Percentiles rank a stretch among this genome's conserved stretches.
Conservation (phyloP, 495 filamentous ascomycete species). For the Neurospora tetraspora region DNA sequence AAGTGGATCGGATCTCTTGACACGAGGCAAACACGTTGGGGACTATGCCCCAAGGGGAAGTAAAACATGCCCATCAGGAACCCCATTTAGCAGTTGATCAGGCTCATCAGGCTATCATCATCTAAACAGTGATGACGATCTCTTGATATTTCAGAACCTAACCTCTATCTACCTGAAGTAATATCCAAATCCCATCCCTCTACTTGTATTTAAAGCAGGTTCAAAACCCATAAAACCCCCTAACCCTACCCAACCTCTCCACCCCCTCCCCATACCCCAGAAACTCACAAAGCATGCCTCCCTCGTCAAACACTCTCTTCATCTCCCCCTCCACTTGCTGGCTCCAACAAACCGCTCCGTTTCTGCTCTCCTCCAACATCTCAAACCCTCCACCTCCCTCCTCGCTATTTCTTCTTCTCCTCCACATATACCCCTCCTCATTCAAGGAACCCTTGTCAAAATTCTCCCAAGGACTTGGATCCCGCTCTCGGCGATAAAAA, state of each 20-base stretch:
- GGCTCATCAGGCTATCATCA: not conserved
- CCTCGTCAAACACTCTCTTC: not conserved
- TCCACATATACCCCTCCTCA: not conserved
- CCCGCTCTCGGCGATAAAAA: not conserved
- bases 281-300: slow-evolving; percentile 1
- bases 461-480: not conserved
- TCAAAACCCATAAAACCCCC: not conserved
- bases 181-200: not conserved
- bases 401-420: not conserved
- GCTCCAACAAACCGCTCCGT: not conserved
- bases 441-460: not conserved
- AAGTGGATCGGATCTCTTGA: not conserved
- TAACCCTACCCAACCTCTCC: not conserved
- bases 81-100: not conserved
- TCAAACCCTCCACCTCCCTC: not conserved
- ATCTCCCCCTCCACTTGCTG: not conserved
- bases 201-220: not conserved
- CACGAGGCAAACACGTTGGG: not conserved
- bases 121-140: not conserved
- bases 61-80: not conserved
- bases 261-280: not conserved
- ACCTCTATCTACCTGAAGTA: not conserved
- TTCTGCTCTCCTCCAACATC: not conserved
- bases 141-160: not conserved
- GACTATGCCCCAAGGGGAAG: not conserved